phyloP scores from a whole-genome alignment of 768 basidiomycete species.

The Calocera viscosa region DNA sequence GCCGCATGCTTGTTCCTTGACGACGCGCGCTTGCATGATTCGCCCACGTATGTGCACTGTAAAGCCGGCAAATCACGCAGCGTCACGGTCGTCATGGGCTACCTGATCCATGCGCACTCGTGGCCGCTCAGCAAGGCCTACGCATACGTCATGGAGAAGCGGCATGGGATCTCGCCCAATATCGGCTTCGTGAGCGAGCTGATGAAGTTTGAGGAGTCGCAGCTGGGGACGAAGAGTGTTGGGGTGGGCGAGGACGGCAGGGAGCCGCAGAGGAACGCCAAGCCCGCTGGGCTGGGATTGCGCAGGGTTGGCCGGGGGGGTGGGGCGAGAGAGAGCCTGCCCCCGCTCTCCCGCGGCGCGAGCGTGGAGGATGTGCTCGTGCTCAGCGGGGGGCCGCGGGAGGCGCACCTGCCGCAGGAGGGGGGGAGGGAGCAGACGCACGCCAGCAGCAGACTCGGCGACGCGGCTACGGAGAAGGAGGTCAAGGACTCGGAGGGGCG shows the following conservation, averaged over 20 bases:
- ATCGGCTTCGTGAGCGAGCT: constrained; percentile 96
- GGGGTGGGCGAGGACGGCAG: constrained; percentile 34
- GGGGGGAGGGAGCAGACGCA: constrained; percentile 11
- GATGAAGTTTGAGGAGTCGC: constrained; percentile 90
- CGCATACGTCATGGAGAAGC: constrained; percentile 77
- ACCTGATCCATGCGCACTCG: constrained; percentile 92
- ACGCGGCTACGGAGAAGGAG: constrained; percentile 73
- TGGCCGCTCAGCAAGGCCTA: constrained; percentile 92
- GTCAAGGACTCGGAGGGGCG: constrained; percentile 74
- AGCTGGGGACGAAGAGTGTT: constrained; percentile 63
- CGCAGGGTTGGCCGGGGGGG: background rate
- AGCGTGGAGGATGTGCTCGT: background rate
- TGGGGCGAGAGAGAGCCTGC: constrained; percentile 8
- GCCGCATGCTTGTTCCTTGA: constrained; percentile 82
- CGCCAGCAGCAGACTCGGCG: constrained; percentile 20
- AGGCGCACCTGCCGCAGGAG: background rate
- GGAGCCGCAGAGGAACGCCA: background rate
- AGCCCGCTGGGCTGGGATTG: constrained; percentile 1
- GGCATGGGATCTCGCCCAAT: constrained; percentile 91
- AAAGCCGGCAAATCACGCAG: constrained; percentile 92
- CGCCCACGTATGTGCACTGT: constrained; percentile 90
- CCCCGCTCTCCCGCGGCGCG: background rate
- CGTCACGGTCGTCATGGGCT: constrained; percentile 92
- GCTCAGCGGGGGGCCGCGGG: constrained; percentile 5
- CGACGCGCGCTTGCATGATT: constrained; percentile 78